These are phyloP conservation scores for Teunomyces funiuensis DNA, from an alignment of 805 yeast genomes.

Conservation along the genomic window DNA sequence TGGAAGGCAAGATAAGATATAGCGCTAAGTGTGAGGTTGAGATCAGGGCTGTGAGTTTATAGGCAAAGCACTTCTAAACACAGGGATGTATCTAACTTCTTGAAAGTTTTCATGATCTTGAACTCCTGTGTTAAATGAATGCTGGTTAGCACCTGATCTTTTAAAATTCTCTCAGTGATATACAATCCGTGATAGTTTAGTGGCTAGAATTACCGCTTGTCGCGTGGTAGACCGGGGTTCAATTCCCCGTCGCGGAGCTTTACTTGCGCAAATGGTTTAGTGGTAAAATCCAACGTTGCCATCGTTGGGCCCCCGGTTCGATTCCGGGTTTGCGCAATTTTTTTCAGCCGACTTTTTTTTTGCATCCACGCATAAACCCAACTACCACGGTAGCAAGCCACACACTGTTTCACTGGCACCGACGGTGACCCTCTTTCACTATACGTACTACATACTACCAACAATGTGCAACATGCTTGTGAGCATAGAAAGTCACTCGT, in stretches of 20 bases:
- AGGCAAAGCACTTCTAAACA: too few relatives aligned
- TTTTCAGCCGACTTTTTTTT: not conserved
- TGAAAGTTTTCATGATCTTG: too few relatives aligned
- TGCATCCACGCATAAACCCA: not conserved
- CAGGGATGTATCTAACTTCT: too few relatives aligned
- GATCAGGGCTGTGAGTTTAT: too few relatives aligned
- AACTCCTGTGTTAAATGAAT: too few relatives aligned
- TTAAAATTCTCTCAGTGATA: too few relatives aligned
- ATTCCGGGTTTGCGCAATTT: conserved; percentile 13
- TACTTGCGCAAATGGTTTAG: conserved; percentile 10
- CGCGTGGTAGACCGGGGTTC: conserved; percentile 12
- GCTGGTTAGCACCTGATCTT: too few relatives aligned
- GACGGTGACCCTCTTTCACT: not conserved
- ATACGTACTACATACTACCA: too few relatives aligned
- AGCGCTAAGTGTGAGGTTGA: not conserved
- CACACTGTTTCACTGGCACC: not conserved
- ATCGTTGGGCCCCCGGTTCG: conserved; percentile 15
- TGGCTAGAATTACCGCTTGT: conserved; percentile 12
- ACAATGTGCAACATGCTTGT: not conserved
- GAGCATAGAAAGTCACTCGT: not conserved
- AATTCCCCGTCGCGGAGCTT: conserved; percentile 11
- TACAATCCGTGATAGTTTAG: conserved; percentile 10
- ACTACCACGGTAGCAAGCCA: not conserved
- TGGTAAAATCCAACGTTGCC: conserved; percentile 14
- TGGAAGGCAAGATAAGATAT: not conserved